Evolutionary conservation across 495 filamentous ascomycete species (phyloP).

Genomic region (Podospora pseudocomata): DNA sequence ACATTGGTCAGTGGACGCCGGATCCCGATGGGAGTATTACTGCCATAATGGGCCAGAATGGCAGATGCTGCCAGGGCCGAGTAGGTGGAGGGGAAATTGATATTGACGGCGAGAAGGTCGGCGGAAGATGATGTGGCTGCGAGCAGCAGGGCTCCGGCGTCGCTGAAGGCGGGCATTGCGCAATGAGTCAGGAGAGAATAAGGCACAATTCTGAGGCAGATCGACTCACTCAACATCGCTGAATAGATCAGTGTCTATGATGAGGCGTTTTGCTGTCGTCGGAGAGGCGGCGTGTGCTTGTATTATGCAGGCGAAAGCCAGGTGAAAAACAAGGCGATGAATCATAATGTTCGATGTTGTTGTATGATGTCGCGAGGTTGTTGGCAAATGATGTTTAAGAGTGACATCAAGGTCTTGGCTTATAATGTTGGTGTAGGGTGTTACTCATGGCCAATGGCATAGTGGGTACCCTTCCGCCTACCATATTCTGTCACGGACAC

Average conservation of each 20-base stretch:
- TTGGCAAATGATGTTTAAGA: no score
- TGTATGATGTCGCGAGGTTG: no score
- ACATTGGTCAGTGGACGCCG: slow-evolving; percentile 38
- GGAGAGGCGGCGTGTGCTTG: neutral
- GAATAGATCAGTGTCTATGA: slow-evolving; percentile 45
- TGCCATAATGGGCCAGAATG: slow-evolving; percentile 43
- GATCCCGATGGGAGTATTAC: slow-evolving; percentile 38
- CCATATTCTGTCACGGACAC: no score
- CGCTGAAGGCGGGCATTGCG: slow-evolving; percentile 18
- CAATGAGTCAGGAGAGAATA: neutral
- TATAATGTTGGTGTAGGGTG: no score
- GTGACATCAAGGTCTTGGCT: no score
- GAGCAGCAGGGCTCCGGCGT: slow-evolving; percentile 37
- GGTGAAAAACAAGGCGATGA: neutral
- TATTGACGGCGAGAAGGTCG: slow-evolving; percentile 41
- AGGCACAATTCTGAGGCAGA: neutral
- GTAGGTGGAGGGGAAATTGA: slow-evolving; percentile 44
- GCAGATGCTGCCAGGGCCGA: slow-evolving; percentile 41
- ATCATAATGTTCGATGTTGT: no score
- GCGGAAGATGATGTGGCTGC: slow-evolving; percentile 32
- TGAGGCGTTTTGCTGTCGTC: slow-evolving; percentile 23
- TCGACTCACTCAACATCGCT: slow-evolving; percentile 40
- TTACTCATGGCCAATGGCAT: no score
- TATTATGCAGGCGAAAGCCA: neutral
- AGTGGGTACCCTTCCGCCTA: no score